These are phyloP conservation scores for Fonsecaea pedrosoi DNA, from an alignment of 2,329 filamentous ascomycete genomes.

Conservation along the genomic window DNA sequence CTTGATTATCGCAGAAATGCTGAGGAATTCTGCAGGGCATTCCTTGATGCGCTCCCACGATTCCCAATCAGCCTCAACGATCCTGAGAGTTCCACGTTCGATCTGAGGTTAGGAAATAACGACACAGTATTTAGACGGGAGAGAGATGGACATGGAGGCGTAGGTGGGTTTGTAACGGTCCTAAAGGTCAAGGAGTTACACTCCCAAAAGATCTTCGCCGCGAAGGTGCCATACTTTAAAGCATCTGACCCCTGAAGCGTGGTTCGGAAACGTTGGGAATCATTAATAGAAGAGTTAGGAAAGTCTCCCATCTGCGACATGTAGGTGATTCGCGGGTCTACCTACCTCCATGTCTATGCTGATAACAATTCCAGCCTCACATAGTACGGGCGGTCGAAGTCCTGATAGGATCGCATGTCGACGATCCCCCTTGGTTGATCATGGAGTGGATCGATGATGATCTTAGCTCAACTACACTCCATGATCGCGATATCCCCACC, in stretches of 20 bases:
- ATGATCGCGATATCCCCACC: neutral
- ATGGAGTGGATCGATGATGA: constrained; percentile 2
- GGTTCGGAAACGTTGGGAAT: neutral
- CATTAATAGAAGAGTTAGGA: neutral
- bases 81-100: neutral
- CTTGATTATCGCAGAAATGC: neutral
- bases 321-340: neutral
- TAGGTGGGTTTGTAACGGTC: neutral
- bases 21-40: neutral
- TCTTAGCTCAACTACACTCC: neutral
- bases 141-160: neutral
- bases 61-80: neutral
- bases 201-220: constrained; percentile 2
- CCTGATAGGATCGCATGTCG: neutral
- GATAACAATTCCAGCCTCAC: neutral
- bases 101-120: neutral
- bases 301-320: neutral
- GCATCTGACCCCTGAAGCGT: neutral
- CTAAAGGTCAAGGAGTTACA: neutral
- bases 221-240: constrained; percentile 4
- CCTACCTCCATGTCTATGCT: neutral
- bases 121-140: neutral
- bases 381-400: neutral
- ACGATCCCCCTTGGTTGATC: neutral
- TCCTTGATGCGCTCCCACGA: neutral